A percentile compares a stretch with the other conserved stretches of the same genome.
phyloP scores from a whole-genome alignment of 257 asterid genomes.

The Nemophila menziesii region DNA sequence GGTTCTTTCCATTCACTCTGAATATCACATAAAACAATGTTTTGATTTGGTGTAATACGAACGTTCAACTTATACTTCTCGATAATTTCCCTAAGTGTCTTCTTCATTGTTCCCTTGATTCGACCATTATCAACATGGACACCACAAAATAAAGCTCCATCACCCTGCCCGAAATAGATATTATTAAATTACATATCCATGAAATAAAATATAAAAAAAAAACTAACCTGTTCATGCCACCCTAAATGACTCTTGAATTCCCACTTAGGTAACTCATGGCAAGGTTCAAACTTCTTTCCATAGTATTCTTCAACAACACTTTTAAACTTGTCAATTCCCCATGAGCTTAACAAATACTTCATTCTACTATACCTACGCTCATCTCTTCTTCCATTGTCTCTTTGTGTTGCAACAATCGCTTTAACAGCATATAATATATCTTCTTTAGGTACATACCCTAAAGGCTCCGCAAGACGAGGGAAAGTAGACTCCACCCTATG shows the following conservation, averaged over 20 bases:
- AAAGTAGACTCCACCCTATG: conserved; percentile 80
- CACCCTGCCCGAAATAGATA: conserved; percentile 48
- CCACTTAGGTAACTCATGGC: conserved; percentile 86
- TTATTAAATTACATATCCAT: neutral
- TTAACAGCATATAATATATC: conserved; percentile 84
- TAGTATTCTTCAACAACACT: conserved; percentile 73
- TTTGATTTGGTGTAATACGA: conserved; percentile 93
- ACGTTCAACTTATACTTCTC: conserved; percentile 81
- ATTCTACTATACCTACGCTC: conserved; percentile 93
- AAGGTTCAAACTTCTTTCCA: conserved; percentile 72
- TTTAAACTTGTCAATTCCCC: conserved; percentile 96
- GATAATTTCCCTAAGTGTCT: conserved; percentile 65
- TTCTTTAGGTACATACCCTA: conserved; percentile 92
- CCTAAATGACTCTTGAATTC: conserved; percentile 93
- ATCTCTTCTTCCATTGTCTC: conserved; percentile 96
- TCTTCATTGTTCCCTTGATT: conserved; percentile 68
- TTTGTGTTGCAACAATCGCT: conserved; percentile 88
- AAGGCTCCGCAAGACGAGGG: conserved; percentile 77
- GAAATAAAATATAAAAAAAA: neutral
- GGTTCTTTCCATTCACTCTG: conserved; percentile 76
- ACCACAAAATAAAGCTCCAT: conserved; percentile 81
- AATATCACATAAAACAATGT: conserved; percentile 66
- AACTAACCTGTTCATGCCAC: conserved; percentile 89
- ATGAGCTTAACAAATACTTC: conserved; percentile 85
- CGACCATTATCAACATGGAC: conserved; percentile 94